phyloP scores from a whole-genome alignment of 1,284 basidiomycete species.

The Dichomitus squalens region DNA sequence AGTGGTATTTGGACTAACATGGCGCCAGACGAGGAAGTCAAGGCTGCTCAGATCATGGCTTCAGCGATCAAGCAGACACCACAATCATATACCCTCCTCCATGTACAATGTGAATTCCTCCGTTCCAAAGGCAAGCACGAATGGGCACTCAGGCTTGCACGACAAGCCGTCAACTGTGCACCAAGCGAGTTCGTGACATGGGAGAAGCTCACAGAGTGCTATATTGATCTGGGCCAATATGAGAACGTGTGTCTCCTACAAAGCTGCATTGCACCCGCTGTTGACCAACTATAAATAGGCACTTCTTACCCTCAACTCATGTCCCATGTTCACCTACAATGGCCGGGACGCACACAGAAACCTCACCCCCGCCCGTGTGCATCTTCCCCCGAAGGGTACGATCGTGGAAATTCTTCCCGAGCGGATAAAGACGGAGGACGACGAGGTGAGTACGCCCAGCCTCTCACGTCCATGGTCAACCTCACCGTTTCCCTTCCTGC shows the following conservation, averaged over 20 bases:
- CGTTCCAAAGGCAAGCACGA: conserved; percentile 81
- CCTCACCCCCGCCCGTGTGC: conserved; percentile 81
- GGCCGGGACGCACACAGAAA: conserved; percentile 93
- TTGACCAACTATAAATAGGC: conserved; percentile 48
- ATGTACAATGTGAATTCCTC: conserved; percentile 94
- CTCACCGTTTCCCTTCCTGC: neutral
- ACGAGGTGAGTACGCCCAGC: conserved; percentile 57
- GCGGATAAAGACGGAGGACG: conserved; percentile 75
- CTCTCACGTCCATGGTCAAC: neutral
- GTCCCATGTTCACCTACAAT: conserved; percentile 99
- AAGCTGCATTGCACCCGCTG: neutral
- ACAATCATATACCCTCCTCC: conserved; percentile 92
- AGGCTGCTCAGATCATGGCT: conserved; percentile 94
- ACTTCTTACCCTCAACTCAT: conserved; percentile 94
- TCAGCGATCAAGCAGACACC: conserved; percentile 84
- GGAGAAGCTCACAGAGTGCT: conserved; percentile 96
- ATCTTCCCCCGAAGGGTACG: conserved; percentile 84
- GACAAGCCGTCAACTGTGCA: conserved; percentile 95
- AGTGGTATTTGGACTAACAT: neutral
- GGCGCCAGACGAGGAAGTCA: conserved; percentile 90
- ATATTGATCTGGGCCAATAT: conserved; percentile 88
- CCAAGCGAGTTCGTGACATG: conserved; percentile 98
- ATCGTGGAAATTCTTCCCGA: conserved; percentile 85
- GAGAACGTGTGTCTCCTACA: conserved; percentile 57
- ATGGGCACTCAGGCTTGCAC: conserved; percentile 92